Evolutionary conservation across 2,329 filamentous ascomycete genomes (phyloP).

Genomic region (Dactylellina parvicollis): DNA sequence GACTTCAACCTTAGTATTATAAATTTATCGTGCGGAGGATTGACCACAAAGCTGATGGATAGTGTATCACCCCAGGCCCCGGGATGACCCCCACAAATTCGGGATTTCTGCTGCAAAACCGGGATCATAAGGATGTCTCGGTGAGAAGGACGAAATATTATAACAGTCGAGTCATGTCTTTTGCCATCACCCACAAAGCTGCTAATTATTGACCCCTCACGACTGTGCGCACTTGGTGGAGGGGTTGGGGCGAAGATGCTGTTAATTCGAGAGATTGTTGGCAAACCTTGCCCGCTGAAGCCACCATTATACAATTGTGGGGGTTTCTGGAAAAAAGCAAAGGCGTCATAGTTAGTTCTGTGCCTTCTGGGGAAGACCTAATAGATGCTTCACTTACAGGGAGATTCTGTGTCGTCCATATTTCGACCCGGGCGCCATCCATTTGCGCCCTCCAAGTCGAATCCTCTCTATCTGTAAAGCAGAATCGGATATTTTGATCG

Average conservation of each 20-base stretch:
- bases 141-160: conserved; percentile 39
- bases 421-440: conserved; percentile 29
- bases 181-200: neutral
- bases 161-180: conserved; percentile 27
- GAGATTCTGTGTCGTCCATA: conserved; percentile 30
- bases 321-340: no score
- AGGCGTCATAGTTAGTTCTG: no score
- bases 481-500: conserved; percentile 24
- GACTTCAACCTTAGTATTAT: conserved; percentile 22
- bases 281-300: conserved; percentile 18
- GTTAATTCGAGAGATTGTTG: conserved; percentile 4
- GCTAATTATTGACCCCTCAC: conserved; percentile 33
- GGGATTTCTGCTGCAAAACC: conserved; percentile 24
- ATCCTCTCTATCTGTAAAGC: conserved; percentile 25
- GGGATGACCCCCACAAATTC: conserved; percentile 15
- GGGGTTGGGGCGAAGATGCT: conserved; percentile 6
- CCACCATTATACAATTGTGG: conserved; percentile 6
- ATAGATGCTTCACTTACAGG: conserved; percentile 27
- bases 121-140: conserved; percentile 36
- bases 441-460: conserved; percentile 11
- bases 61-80: conserved; percentile 20
- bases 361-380: no score
- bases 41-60: conserved; percentile 35
- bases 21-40: conserved; percentile 40
- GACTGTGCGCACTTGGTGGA: conserved; percentile 4